phyloP scores from a whole-genome alignment of 345 rosid genomes.

The Brassica juncea region DNA sequence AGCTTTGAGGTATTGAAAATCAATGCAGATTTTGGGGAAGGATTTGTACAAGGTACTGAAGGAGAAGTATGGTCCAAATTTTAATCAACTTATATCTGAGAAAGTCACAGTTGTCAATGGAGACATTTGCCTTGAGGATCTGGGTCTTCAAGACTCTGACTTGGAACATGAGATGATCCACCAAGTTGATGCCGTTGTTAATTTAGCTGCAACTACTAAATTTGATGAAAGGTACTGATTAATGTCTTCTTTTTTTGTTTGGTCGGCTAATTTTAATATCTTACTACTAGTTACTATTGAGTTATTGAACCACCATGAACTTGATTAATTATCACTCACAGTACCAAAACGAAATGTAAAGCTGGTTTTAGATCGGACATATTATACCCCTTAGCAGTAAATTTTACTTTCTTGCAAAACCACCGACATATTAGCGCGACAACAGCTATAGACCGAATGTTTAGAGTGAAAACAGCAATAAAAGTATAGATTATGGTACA shows the following conservation, averaged over 20 bases:
- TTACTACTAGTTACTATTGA: not conserved
- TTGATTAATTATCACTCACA: not conserved
- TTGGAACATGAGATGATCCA: conserved; percentile 30
- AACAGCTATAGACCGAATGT: not conserved
- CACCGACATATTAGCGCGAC: not conserved
- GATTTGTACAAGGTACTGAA: conserved; percentile 37
- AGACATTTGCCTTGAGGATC: conserved; percentile 26
- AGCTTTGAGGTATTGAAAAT: not conserved
- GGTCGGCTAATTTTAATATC: not conserved
- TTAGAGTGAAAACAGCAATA: not conserved
- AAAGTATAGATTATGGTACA: not conserved
- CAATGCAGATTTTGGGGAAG: conserved; percentile 25
- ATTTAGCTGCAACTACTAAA: conserved; percentile 42
- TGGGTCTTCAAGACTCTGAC: conserved; percentile 31
- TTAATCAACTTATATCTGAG: conserved; percentile 2
- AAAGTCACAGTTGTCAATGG: conserved; percentile 32
- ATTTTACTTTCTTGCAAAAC: not conserved
- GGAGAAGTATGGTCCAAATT: conserved; percentile 33
- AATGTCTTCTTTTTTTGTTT: not conserved
- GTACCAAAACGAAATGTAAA: not conserved
- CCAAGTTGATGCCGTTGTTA: conserved; percentile 37
- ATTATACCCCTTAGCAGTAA: not conserved
- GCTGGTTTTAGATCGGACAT: not conserved
- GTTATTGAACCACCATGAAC: not conserved
- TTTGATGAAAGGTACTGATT: conserved; percentile 40